Base-by-base conservation (phyloP, 345 rosid genomes). In the Salix exigua region DNA sequence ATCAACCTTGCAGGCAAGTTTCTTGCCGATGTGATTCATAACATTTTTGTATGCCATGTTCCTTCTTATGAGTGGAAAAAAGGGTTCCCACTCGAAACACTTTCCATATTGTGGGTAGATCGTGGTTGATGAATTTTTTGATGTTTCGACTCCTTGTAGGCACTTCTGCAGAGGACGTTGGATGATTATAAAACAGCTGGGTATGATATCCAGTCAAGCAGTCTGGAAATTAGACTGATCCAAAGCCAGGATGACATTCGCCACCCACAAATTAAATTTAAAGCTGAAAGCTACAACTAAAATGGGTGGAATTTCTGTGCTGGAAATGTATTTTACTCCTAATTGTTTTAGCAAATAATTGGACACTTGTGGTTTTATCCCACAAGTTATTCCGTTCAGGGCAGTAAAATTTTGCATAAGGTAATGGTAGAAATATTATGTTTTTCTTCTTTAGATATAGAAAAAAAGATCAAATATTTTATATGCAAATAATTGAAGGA, bases 191-290 rank as follows among this genome's bases (percentile, higher is more conserved):
- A 46, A 38, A 78, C 75, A 2, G 95, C 86, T 1, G 95, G 91
- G 67, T 94, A 81, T 46, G 85, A 92, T 85, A 87, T 85, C 0
- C 63, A 85, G 44, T 83, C 97, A 23, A 94, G 99, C 83, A 94
- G 98, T 78, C 84, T 96, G 84, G 99, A 96, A 77, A 96, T 94
- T 72, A 88, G 97, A 75, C 75, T 96, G 78, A 88, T 96, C 79
- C 99, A 94, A 82, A 92, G 98, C 79, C 99, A 96, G 76, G 94
- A 94, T 5, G 94, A 91, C 72, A 92, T 94, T 48, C 93, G 93
- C 42, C 88, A 86, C 69, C 99, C 99, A 4, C 86, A 80, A 40
- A 83, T 91, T 42, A 81, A 69, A 75, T 85, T 79, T 65, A 84
- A 73, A 80, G 91, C 94, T 31, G 88, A 89, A 80, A 88, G 87